Base-by-base conservation (phyloP, 768 basidiomycete species). In the Tricholoma sp. region DNA sequence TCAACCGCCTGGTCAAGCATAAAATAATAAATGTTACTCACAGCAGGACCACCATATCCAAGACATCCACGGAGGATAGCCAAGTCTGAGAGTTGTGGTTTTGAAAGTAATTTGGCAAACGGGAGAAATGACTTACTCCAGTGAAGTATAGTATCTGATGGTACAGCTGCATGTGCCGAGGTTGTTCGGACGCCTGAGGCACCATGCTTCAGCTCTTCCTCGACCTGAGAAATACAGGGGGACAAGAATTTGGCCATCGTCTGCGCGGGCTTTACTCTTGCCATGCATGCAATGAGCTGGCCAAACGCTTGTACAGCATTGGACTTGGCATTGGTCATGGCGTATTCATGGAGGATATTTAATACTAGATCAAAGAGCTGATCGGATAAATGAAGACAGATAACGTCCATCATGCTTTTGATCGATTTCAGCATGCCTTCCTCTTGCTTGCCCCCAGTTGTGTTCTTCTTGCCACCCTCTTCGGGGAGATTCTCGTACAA, bases 401-500 rank as follows among this genome's bases (percentile, higher is more conserved):
- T 80, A 54, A 89, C 80, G 65, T 94, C 91, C 62, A 88, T 72
- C 75, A 89, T 88, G 66, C 83, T 79, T 73, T 89, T 89, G 68
- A 91, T 80, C 17, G 89, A 82, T 66, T 86, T 90, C 53, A 92
- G 77, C 24, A 91, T 85, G 37, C 70, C 76, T 61, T 93, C 88
- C 75, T 88, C 90, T 72, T 78, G 81, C 68, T 89, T 90, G n/a
- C 91, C 91, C 20, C 91, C 91, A 1, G 91, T 92, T 34, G 80
- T 87, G 59, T 90, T 90, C 71, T 80, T 83, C 73, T 84, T 85
- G 4, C 96, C 96, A 10, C 91, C 94, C 71, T 96, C 95, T 68
- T 98, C 96, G 0, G 95, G 95, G 4, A 98, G 75, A 66, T 96
- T 95, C 73, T 94, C 91, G 65, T 89, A 95, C 17, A 98, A 72